phyloP scores from a whole-genome alignment of 345 rosid species.

The Pistacia integerrima region DNA sequence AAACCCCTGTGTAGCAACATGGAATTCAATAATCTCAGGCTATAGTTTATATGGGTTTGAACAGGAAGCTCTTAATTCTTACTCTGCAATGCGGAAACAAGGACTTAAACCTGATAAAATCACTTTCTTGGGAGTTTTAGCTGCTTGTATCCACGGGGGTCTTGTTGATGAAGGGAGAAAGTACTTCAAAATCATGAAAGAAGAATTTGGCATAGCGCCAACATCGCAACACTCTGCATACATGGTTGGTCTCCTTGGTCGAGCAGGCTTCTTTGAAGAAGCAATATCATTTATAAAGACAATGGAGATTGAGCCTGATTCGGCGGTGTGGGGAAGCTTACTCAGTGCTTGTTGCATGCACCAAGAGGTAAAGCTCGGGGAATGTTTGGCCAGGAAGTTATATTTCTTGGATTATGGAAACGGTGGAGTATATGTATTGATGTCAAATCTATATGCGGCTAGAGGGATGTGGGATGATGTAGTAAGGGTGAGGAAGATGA shows the following conservation, averaged over 20 bases:
- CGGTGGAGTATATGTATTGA: conserved; percentile 78
- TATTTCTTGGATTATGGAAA: conserved; percentile 60
- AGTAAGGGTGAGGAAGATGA: conserved; percentile 65
- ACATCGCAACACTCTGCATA: conserved; percentile 73
- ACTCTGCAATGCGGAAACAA: conserved; percentile 45
- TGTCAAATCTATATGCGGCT: conserved; percentile 88
- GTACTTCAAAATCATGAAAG: conserved; percentile 55
- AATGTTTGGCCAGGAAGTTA: conserved; percentile 71
- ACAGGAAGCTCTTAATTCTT: conserved; percentile 51
- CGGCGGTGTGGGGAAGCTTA: conserved; percentile 83
- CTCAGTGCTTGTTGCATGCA: conserved; percentile 66
- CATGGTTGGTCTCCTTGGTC: conserved; percentile 70
- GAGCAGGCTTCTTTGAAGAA: conserved; percentile 63
- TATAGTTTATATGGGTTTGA: conserved; percentile 68
- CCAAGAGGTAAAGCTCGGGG: conserved; percentile 70
- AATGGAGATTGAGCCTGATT: conserved; percentile 64
- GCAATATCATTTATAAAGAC: conserved; percentile 50
- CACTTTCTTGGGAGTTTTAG: conserved; percentile 74
- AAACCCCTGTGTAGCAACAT: conserved; percentile 62
- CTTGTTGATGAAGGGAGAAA: conserved; percentile 63
- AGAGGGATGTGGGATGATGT: conserved; percentile 77
- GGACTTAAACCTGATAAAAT: conserved; percentile 68
- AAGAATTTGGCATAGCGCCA: conserved; percentile 54
- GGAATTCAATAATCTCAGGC: conserved; percentile 82
- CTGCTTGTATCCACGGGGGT: conserved; percentile 76